These are phyloP conservation scores for Zopfia rhizophila DNA, from an alignment of 2,329 filamentous ascomycete genomes.

Conservation along the genomic window DNA sequence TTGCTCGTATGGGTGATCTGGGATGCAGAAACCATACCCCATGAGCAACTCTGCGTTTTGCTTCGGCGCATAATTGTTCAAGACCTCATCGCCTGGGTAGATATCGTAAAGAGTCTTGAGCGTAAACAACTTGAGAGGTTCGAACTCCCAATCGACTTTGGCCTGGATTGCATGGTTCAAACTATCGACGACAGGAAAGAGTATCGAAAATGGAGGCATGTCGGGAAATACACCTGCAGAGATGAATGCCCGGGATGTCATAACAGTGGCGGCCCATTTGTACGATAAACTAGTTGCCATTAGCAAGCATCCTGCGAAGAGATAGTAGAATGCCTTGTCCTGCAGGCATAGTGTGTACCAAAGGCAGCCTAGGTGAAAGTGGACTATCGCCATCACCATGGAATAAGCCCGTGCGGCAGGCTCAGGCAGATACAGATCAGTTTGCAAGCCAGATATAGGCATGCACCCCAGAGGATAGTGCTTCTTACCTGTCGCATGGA, in stretches of 20 bases:
- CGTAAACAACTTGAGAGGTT: conserved; percentile 45
- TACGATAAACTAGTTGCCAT: no score
- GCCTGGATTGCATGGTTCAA: conserved; percentile 60
- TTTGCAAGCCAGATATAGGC: no score
- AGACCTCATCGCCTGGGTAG: conserved; percentile 54
- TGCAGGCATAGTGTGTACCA: no score
- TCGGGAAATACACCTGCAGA: conserved; percentile 49
- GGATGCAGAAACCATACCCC: conserved; percentile 64
- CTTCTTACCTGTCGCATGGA: conserved; percentile 9
- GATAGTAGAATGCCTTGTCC: no score
- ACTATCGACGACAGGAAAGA: conserved; percentile 62
- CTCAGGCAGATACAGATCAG: no score
- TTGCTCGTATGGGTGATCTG: conserved; percentile 59
- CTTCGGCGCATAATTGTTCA: conserved; percentile 66
- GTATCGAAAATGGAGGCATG: conserved; percentile 47
- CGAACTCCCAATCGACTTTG: conserved; percentile 59
- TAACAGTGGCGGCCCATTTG: conserved; percentile 63
- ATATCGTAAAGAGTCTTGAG: conserved; percentile 50
- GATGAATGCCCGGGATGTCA: conserved; percentile 63
- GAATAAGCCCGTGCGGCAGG: no score
- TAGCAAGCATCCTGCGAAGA: no score
- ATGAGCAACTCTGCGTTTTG: conserved; percentile 63
- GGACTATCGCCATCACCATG: no score
- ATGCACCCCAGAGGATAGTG: no score
- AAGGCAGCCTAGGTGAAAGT: no score